These are phyloP conservation scores for Phaseolus lunatus DNA, from an alignment of 306 rosid species.

Conservation along the genomic window DNA sequence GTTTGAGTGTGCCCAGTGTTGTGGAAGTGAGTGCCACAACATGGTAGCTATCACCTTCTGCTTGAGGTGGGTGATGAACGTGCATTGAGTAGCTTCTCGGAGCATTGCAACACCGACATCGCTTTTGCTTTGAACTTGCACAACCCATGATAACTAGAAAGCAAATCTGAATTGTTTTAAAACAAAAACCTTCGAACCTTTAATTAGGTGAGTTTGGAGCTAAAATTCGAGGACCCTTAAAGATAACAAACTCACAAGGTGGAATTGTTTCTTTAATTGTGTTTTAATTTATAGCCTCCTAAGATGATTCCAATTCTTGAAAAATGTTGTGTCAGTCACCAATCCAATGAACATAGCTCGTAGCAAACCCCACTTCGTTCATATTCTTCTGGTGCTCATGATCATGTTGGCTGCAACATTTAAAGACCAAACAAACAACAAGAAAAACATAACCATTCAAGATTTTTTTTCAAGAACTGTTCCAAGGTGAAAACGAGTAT, in stretches of 20 bases:
- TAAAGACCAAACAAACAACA: constrained; percentile 30
- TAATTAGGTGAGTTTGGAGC: constrained; percentile 7
- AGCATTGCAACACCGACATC: constrained; percentile 76
- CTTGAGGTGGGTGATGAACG: constrained; percentile 77
- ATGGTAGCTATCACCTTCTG: constrained; percentile 67
- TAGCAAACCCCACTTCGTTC: background rate
- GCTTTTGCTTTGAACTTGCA: constrained; percentile 76
- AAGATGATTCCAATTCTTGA: constrained; percentile 13
- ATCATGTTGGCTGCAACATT: background rate
- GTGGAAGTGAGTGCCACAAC: constrained; percentile 86
- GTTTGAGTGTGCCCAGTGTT: constrained; percentile 76
- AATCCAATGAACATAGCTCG: background rate
- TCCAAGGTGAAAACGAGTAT: constrained; percentile 5
- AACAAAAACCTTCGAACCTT: background rate
- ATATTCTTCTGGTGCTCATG: background rate
- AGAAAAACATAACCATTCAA: background rate
- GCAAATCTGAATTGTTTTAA: constrained; percentile 13
- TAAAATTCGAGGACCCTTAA: background rate
- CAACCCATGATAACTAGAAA: constrained; percentile 72
- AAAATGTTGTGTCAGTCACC: background rate
- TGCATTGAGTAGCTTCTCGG: constrained; percentile 88
- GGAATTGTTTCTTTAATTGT: constrained; percentile 11
- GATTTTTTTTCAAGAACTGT: background rate
- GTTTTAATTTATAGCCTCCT: background rate
- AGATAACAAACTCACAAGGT: background rate